Conservation (phyloP, 352 stramenopile genomes). For the Globisporangium heterothallicum region DNA sequence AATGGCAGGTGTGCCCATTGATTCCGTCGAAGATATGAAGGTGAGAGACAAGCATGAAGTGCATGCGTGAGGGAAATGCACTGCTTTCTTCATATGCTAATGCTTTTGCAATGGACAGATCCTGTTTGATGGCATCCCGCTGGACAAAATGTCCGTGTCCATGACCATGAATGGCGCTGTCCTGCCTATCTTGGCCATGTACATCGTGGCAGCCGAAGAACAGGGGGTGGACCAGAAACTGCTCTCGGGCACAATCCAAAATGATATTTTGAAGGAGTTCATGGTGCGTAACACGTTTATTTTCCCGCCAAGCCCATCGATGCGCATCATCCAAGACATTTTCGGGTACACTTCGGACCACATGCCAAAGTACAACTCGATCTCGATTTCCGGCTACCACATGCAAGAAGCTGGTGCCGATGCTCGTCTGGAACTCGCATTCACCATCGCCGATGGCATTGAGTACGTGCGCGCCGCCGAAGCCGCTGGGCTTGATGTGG, state of each 20-base stretch:
- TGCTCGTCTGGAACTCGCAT: slow-evolving; percentile 92
- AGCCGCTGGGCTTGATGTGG: slow-evolving; percentile 91
- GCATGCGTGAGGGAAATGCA: background rate
- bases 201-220: slow-evolving; percentile 95
- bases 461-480: slow-evolving; percentile 94
- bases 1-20: slow-evolving; percentile 96
- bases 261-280: slow-evolving; percentile 98
- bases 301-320: slow-evolving; percentile 92
- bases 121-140: slow-evolving; percentile 95
- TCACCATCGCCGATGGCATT: slow-evolving; percentile 97
- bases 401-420: slow-evolving; percentile 97
- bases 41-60: slow-evolving; percentile 19
- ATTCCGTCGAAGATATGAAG: slow-evolving; percentile 96
- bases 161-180: slow-evolving; percentile 99
- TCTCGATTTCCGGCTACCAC: slow-evolving; percentile 97
- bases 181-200: slow-evolving; percentile 94
- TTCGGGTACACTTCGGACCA: slow-evolving; percentile 94
- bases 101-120: slow-evolving; percentile 29
- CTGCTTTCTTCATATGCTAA: background rate
- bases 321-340: slow-evolving; percentile 96
- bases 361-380: slow-evolving; percentile 98
- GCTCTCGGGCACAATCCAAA: slow-evolving; percentile 86
- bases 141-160: slow-evolving; percentile 94
- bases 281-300: slow-evolving; percentile 98
- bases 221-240: slow-evolving; percentile 87